These are phyloP conservation scores for Strigomonas culicis DNA, from an alignment of 208 protist species.

Conservation along the genomic window DNA sequence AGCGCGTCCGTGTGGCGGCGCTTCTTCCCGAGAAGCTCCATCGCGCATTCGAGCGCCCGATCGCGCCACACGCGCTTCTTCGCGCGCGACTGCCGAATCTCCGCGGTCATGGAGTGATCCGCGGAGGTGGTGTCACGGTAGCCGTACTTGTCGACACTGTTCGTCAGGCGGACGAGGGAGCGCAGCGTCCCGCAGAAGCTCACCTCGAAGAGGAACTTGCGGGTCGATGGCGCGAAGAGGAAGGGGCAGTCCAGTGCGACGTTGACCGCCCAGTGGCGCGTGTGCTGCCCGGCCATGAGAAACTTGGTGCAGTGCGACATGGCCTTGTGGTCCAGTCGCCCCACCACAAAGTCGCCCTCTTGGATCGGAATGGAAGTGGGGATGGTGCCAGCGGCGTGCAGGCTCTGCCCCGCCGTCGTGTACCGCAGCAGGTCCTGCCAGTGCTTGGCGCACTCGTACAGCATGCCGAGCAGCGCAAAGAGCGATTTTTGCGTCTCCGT, in stretches of 20 bases:
- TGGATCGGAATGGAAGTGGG: constrained; percentile 35
- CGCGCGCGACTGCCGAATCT: constrained; percentile 20
- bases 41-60: constrained; percentile 54
- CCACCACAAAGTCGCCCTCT: constrained; percentile 55
- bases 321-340: constrained; percentile 81
- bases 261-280: constrained; percentile 71
- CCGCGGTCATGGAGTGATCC: constrained; percentile 1
- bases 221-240: constrained; percentile 67
- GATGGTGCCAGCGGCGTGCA: neutral
- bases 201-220: constrained; percentile 80
- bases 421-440: constrained; percentile 43
- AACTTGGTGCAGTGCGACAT: constrained; percentile 72
- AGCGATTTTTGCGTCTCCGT: constrained; percentile 47
- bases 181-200: constrained; percentile 63
- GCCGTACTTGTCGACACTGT: constrained; percentile 35
- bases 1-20: constrained; percentile 31
- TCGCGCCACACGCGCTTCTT: constrained; percentile 61
- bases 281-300: constrained; percentile 70
- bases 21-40: constrained; percentile 42
- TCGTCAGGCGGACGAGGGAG: constrained; percentile 53
- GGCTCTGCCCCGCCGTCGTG: neutral
- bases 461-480: constrained; percentile 48
- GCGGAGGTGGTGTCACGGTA: constrained; percentile 17
- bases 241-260: constrained; percentile 79
- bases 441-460: constrained; percentile 42